Conservation (phyloP, 345 rosid genomes). For the Rubroshorea leprosula region DNA sequence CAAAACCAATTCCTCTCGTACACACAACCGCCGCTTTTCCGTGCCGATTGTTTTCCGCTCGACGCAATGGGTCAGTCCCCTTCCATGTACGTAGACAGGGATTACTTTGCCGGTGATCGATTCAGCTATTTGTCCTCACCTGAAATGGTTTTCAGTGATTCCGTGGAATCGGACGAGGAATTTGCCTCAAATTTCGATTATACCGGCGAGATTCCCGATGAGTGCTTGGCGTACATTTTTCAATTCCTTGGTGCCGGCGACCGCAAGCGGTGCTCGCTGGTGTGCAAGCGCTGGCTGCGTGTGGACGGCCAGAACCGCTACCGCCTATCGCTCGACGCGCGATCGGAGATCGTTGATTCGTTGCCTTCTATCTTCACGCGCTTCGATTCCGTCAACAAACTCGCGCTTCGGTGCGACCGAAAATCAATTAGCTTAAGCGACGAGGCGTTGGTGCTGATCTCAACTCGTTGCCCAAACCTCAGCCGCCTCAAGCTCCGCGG, state of each 20-base stretch:
- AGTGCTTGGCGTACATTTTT: slow-evolving; percentile 70
- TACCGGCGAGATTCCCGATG: slow-evolving; percentile 62
- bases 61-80: slow-evolving; percentile 51
- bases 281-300: slow-evolving; percentile 68
- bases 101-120: slow-evolving; percentile 16
- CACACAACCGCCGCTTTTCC: not conserved
- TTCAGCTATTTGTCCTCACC: slow-evolving; percentile 23
- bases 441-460: slow-evolving; percentile 50
- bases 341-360: slow-evolving; percentile 34
- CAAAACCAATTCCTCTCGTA: not conserved
- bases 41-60: slow-evolving; percentile 16
- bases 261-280: slow-evolving; percentile 67
- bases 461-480: slow-evolving; percentile 55
- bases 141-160: slow-evolving; percentile 14
- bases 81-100: slow-evolving; percentile 29
- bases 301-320: slow-evolving; percentile 77
- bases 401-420: slow-evolving; percentile 72
- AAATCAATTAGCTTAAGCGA: slow-evolving; percentile 56
- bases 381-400: slow-evolving; percentile 66
- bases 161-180: slow-evolving; percentile 16
- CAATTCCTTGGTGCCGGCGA: slow-evolving; percentile 64
- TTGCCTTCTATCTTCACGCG: slow-evolving; percentile 50
- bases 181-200: slow-evolving; percentile 30
- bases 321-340: slow-evolving; percentile 66
- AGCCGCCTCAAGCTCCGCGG: slow-evolving; percentile 87